phyloP scores from a whole-genome alignment of 2,329 filamentous ascomycete species.

The Aspergillus hortae region DNA sequence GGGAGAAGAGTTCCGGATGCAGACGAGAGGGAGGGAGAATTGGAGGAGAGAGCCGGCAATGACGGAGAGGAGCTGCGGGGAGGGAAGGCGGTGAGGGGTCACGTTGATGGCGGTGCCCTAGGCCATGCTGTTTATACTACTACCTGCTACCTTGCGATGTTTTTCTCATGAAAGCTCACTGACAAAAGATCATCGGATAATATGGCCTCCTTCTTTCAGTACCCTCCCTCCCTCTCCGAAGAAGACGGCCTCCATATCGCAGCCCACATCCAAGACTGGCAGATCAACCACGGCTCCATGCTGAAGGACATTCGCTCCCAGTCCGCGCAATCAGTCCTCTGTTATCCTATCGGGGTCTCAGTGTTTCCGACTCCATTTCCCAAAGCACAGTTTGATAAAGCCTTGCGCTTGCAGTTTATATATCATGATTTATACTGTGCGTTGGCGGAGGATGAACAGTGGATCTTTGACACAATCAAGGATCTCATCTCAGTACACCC shows the following conservation, averaged over 20 bases:
- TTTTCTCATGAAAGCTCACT: not conserved
- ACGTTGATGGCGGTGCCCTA: not conserved
- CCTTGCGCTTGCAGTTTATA: constrained; percentile 58
- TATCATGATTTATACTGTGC: constrained; percentile 52
- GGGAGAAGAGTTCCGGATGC: not conserved
- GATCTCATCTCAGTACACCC: constrained; percentile 32
- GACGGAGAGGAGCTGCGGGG: no score
- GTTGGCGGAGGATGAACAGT: constrained; percentile 45
- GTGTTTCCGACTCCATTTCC: constrained; percentile 37
- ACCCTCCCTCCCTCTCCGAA: constrained; percentile 34
- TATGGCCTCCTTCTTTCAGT: constrained; percentile 2
- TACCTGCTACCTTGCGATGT: no score
- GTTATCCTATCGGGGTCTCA: constrained; percentile 31
- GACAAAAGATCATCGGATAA: not conserved
- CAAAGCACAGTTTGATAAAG: constrained; percentile 33
- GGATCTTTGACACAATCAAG: constrained; percentile 31
- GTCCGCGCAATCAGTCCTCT: constrained; percentile 24
- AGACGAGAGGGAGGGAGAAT: not conserved
- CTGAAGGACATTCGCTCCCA: constrained; percentile 31
- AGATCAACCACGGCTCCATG: constrained; percentile 40
- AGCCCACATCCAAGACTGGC: constrained; percentile 40
- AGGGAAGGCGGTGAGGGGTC: constrained; percentile 6
- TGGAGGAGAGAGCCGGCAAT: not conserved
- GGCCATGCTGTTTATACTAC: no score
- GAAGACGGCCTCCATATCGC: constrained; percentile 27